phyloP scores from a whole-genome alignment of 768 basidiomycete species.

The Naematelia aurantialba region DNA sequence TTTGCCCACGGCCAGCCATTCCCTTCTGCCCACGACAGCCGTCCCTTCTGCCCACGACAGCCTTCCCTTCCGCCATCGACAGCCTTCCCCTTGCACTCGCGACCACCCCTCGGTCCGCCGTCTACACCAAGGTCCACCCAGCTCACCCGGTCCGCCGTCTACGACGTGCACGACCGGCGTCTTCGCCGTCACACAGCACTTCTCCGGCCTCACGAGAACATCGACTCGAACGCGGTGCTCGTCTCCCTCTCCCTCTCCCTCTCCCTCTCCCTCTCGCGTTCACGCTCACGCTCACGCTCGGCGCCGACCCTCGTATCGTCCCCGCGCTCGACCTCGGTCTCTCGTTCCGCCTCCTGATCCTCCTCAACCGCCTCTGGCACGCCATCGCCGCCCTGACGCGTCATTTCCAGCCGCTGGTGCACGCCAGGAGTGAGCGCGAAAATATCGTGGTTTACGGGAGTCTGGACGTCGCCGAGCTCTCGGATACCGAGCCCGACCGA shows the following conservation, averaged over 20 bases:
- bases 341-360: not conserved
- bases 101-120: too few relatives aligned
- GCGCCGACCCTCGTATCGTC: not conserved
- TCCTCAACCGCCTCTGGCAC: not conserved
- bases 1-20: too few relatives aligned
- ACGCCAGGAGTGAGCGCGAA: conserved; percentile 45
- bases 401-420: conserved; percentile 22
- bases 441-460: conserved; percentile 52
- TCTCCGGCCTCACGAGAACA: not conserved
- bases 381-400: not conserved
- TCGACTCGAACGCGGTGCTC: conserved; percentile 8
- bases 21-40: too few relatives aligned
- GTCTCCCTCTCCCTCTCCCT: conserved; percentile 7
- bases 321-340: not conserved
- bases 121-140: too few relatives aligned
- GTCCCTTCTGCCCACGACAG: too few relatives aligned
- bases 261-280: not conserved
- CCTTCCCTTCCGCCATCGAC: too few relatives aligned
- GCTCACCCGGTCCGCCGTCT: too few relatives aligned
- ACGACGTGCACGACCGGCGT: too few relatives aligned
- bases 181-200: too few relatives aligned
- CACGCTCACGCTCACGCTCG: not conserved
- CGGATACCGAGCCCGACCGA: not conserved
- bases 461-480: conserved; percentile 33
- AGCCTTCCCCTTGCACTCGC: too few relatives aligned